Conservation (phyloP, 345 rosid species). For the Toxicodendron radicans region DNA sequence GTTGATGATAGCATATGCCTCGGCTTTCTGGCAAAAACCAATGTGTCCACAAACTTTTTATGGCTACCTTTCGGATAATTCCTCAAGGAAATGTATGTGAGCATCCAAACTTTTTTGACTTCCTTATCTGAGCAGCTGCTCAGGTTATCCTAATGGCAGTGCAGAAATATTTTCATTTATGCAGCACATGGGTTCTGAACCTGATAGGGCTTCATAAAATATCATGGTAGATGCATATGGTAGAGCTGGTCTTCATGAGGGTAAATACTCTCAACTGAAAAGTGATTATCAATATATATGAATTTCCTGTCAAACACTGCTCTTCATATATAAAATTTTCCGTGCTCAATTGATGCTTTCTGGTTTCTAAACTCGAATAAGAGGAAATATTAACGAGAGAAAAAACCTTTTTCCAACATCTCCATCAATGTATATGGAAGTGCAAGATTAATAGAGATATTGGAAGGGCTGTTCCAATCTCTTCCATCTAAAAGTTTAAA, state of each 20-base stretch:
- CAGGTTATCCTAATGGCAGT: conserved; percentile 86
- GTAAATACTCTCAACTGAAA: conserved; percentile 35
- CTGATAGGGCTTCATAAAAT: conserved; percentile 89
- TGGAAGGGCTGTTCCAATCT: conserved; percentile 56
- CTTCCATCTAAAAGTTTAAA: conserved; percentile 41
- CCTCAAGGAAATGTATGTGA: too few species aligned
- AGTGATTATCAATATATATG: background rate
- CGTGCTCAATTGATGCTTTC: too few species aligned
- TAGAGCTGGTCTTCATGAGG: conserved; percentile 76
- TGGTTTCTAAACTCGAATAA: too few species aligned
- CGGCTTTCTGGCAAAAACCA: background rate
- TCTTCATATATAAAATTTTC: background rate
- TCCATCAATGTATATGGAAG: conserved; percentile 75
- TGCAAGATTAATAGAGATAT: conserved; percentile 69
- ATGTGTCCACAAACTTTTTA: background rate
- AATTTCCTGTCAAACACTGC: background rate
- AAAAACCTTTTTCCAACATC: conserved; percentile 40
- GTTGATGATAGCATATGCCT: background rate
- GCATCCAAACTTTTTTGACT: background rate
- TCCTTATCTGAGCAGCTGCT: conserved; percentile 54
- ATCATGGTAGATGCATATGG: conserved; percentile 97
- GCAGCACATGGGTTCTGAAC: conserved; percentile 95
- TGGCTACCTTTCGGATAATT: too few species aligned
- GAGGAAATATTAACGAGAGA: too few species aligned
- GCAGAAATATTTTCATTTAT: conserved; percentile 91